Evolutionary conservation across 1,284 basidiomycete genomes (phyloP), one percentile per base, ranked within the genome.

Genomic region (Malassezia restricta): DNA sequence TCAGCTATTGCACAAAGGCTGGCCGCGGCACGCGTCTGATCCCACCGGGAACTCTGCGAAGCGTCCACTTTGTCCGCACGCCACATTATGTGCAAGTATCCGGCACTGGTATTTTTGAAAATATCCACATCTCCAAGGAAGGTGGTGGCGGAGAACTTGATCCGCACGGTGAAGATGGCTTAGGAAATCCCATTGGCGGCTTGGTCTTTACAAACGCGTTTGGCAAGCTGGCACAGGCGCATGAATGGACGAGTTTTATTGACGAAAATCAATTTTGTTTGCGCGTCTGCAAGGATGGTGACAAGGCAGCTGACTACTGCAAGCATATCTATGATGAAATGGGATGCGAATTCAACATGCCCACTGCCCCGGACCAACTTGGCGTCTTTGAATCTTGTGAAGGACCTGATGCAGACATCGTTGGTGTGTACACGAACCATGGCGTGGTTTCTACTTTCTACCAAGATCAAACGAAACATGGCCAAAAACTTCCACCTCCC

Each of bases 111-210:
- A 57, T 65, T 28, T 64, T 68, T 38, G 62, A 59, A 45, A 59
- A 45, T 30, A 54, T 70, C 33, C 39, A 55, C 32, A 56, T 67
- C 49, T 57, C 56, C 12, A 42, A 35, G 0, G 56, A 62, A 38
- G 68, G 66, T 42, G 57, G 54, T 17, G 68, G 68, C 14, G 68
- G 68, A 40, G 68, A 70, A 45, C 63, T 70, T 41, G 67, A 70
- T 49, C 61, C 62, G 6, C 66, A 68, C 51, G 68, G 68, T n/a
- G 57, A 62, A 6, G 66, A 68, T 43, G 66, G 61, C 30, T 40
- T 60, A 2, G 59, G 60, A 4, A 70, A 70, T 49, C 68, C 66
- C 3, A 62, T 65, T 43, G 68, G 68, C 9, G 66, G 65, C 27
- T 54, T 70, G 6, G 55, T 70, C 9, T 70, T 64, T 49, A 64